A percentile compares a stretch with the other conserved stretches of the same genome.
These are phyloP conservation scores for Saccharomyces kudriavzevii DNA, from an alignment of 805 yeast genomes.

Conservation along the genomic window DNA sequence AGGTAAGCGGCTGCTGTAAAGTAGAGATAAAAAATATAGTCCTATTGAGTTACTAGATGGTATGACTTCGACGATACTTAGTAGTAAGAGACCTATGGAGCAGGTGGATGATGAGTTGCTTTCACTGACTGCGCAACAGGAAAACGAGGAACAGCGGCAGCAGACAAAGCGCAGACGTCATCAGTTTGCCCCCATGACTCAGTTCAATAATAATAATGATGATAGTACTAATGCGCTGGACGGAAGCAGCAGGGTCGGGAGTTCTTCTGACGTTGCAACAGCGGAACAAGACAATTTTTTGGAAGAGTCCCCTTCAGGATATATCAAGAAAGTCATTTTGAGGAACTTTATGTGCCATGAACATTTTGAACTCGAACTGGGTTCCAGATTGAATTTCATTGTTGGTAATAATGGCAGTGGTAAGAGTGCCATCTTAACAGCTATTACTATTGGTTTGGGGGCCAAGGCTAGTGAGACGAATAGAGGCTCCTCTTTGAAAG, in stretches of 20 bases:
- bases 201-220: slow-evolving; percentile 8
- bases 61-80: slow-evolving; percentile 1
- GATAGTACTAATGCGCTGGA: too few relatives aligned
- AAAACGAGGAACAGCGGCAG: slow-evolving; percentile 6
- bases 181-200: slow-evolving; percentile 25
- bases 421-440: slow-evolving; percentile 80
- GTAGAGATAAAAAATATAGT: not conserved
- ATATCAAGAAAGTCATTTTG: slow-evolving; percentile 53
- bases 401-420: slow-evolving; percentile 91
- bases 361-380: slow-evolving; percentile 63
- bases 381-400: slow-evolving; percentile 76
- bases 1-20: not conserved
- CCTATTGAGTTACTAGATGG: not conserved
- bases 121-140: slow-evolving; percentile 11
- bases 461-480: slow-evolving; percentile 82
- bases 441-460: slow-evolving; percentile 79
- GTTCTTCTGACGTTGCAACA: not conserved
- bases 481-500: slow-evolving; percentile 66
- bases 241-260: not conserved
- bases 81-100: slow-evolving; percentile 11
- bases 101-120: slow-evolving; percentile 14
- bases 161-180: slow-evolving; percentile 16
- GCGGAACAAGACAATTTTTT: not conserved
- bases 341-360: slow-evolving; percentile 87
- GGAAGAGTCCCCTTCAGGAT: slow-evolving; percentile 43